Base-by-base conservation (phyloP, 208 protist genomes). In the Tetramitus jugosus region DNA sequence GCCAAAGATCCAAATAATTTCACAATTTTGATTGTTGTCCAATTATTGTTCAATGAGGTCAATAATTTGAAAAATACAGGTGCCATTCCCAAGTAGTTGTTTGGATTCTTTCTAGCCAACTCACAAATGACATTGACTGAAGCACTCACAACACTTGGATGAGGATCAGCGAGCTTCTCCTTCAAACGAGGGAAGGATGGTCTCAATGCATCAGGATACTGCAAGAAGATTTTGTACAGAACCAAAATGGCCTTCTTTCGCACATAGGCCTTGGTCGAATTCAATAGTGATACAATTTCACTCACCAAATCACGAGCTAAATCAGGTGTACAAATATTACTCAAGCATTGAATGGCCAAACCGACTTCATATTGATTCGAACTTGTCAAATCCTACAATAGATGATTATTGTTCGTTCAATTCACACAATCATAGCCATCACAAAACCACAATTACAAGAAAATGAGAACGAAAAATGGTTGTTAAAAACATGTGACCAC, bases 21-120 rank as follows among this genome's bases (percentile, higher is more conserved):
- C 10, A 99, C 89, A 79, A 99, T 93, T 77, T 99, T 99, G 81
- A 99, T 99, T 17, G 98, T 83, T 76, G 96, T 98, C 96, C 97
- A 99, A 88, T 98, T 98, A 88, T 96, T 98, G 65, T 91, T 87
- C 60, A 94, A 84, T 17, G 80, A 89, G 1, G 86, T 94, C 17
- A 99, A 88, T 7, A 99, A 85, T 17, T 95, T 94, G 84, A 95
- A 99, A 65, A 99, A 94, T 26, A 90, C 85, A 3, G 97, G 95
- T 1, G 95, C 96, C 43, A 99, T 89, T n/a, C 93, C 84, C 3
- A 98, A 79, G 78, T 98, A 98, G 85, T 98, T 99, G 39, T 93
- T 90, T 0, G 97, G 97, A 84, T 98, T 98, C 77, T 96, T 96
- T 20, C 94, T 84, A 0, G 96, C 95, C 0, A 99, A 86, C 86